phyloP scores from a whole-genome alignment of 805 yeast genomes.

The Candida pseudoglaebosa region DNA sequence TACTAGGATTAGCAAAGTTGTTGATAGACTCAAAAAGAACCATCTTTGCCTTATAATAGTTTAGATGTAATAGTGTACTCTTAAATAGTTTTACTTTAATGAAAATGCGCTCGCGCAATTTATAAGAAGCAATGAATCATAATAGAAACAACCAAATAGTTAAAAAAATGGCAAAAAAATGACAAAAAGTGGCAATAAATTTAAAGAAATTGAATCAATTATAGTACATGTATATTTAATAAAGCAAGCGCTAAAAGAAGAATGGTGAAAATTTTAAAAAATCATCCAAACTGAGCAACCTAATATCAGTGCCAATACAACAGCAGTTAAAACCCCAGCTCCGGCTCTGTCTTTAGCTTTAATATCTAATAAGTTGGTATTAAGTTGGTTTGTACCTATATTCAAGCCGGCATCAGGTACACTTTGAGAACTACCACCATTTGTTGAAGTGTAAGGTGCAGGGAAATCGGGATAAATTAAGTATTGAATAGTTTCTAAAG shows the following conservation, averaged over 20 bases:
- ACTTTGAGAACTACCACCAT: slow-evolving; percentile 34
- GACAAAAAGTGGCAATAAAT: neutral
- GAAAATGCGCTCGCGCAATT: no score
- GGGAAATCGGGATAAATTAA: slow-evolving; percentile 21
- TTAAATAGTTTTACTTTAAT: no score
- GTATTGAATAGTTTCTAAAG: slow-evolving; percentile 58
- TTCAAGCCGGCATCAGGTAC: slow-evolving; percentile 34
- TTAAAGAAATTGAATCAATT: neutral
- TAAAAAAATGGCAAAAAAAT: no score
- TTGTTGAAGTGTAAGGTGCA: slow-evolving; percentile 29
- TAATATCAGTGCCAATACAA: slow-evolving; percentile 55
- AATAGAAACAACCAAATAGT: no score
- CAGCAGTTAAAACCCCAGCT: slow-evolving; percentile 83
- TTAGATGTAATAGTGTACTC: no score
- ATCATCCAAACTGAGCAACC: slow-evolving; percentile 83
- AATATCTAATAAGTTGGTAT: slow-evolving; percentile 44
- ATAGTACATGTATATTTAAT: neutral
- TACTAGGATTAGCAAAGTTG: slow-evolving; percentile 37
- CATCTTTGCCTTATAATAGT: slow-evolving; percentile 17
- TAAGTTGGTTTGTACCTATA: slow-evolving; percentile 30
- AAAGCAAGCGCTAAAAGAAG: no score
- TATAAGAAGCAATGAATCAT: no score
- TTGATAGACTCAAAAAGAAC: slow-evolving; percentile 39
- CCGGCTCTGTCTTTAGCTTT: slow-evolving; percentile 75
- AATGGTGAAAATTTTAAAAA: slow-evolving; percentile 34